Evolutionary conservation across 805 yeast genomes (phyloP).

Genomic region (Candida dajiaensis): DNA sequence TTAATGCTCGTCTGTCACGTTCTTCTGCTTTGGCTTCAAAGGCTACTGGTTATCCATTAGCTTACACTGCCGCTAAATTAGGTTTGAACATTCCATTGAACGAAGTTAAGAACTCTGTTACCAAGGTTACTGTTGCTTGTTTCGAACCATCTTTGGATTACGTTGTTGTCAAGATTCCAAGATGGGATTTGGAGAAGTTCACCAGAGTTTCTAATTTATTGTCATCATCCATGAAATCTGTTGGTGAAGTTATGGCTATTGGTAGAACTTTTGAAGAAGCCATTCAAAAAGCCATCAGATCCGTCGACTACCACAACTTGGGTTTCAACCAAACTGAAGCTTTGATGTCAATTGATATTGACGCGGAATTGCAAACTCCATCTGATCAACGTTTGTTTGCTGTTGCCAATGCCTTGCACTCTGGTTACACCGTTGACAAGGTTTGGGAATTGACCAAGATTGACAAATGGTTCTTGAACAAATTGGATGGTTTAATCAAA

Average conservation of each 20-base stretch:
- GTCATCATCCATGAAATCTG: constrained; percentile 95
- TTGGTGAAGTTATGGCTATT: constrained; percentile 97
- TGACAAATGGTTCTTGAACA: constrained; percentile 94
- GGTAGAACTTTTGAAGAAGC: constrained; percentile 98
- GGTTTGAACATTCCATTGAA: constrained; percentile 90
- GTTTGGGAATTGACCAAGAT: constrained; percentile 88
- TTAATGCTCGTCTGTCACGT: constrained; percentile 94
- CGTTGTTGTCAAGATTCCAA: constrained; percentile 94
- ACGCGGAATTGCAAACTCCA: constrained; percentile 89
- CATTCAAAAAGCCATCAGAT: constrained; percentile 93
- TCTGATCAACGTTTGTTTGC: constrained; percentile 97
- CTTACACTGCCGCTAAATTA: constrained; percentile 95
- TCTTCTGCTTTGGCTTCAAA: constrained; percentile 99
- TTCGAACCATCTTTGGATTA: constrained; percentile 97
- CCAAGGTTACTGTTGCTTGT: constrained; percentile 90
- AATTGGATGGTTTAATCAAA: constrained; percentile 66
- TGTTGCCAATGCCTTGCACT: constrained; percentile 86
- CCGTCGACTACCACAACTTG: constrained; percentile 91
- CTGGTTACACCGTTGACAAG: constrained; percentile 86
- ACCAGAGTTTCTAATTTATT: constrained; percentile 83
- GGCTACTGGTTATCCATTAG: constrained; percentile 98
- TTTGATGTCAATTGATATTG: constrained; percentile 87
- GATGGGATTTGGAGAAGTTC: constrained; percentile 97
- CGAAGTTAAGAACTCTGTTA: constrained; percentile 88
- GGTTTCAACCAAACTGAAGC: constrained; percentile 78